A percentile compares a stretch with the other conserved stretches of the same genome.
Evolutionary conservation across 2,329 filamentous ascomycete genomes (phyloP).

Genomic region (Whalleya microplaca): DNA sequence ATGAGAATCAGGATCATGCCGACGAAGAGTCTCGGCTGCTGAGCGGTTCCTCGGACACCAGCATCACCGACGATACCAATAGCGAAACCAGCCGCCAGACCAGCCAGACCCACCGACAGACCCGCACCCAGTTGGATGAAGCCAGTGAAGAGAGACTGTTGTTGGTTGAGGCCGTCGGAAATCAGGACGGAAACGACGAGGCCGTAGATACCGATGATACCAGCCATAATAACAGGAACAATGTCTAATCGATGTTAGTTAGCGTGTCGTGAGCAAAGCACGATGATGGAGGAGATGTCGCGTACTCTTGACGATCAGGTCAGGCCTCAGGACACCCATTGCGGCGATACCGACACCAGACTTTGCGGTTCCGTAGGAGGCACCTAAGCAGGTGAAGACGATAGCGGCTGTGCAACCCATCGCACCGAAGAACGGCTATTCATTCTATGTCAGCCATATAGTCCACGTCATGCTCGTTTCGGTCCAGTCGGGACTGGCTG

Average conservation of each 20-base stretch:
- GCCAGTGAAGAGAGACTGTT: constrained; percentile 75
- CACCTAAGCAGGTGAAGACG: constrained; percentile 95
- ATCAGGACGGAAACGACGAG: constrained; percentile 87
- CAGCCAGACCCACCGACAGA: constrained; percentile 79
- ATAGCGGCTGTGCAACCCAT: constrained; percentile 90
- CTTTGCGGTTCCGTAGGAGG: constrained; percentile 98
- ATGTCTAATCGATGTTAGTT: constrained; percentile 68
- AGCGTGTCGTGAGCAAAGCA: constrained; percentile 22
- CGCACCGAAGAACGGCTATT: constrained; percentile 76
- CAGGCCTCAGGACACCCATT: constrained; percentile 97
- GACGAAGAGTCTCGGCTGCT: constrained; percentile 86
- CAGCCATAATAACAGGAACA: constrained; percentile 99
- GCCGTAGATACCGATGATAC: constrained; percentile 99
- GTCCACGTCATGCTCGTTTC: constrained; percentile 43
- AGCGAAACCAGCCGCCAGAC: constrained; percentile 83
- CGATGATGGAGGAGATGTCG: constrained; percentile 15
- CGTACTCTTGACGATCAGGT: constrained; percentile 99
- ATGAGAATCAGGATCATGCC: constrained; percentile 99
- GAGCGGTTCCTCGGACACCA: constrained; percentile 83
- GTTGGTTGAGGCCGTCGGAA: constrained; percentile 76
- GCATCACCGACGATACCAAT: constrained; percentile 89
- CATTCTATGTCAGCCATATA: constrained; percentile 27
- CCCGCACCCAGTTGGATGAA: constrained; percentile 87
- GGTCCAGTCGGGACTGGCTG: constrained; percentile 5
- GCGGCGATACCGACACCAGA: constrained; percentile 97